Evolutionary conservation across 352 stramenopile genomes (phyloP).

Genomic region (Globisporangium solare): DNA sequence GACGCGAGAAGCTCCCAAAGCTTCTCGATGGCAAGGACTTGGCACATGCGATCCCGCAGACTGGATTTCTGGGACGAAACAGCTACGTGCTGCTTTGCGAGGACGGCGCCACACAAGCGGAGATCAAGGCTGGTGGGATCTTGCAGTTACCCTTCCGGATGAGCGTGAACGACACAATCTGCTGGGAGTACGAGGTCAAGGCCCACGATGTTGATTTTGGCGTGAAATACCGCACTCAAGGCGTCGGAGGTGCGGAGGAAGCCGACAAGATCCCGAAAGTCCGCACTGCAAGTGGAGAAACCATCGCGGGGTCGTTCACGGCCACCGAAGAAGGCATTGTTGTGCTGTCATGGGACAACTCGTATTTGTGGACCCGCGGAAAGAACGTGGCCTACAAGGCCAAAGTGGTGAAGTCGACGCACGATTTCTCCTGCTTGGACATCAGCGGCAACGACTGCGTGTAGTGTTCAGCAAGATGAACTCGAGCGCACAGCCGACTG

Average conservation of each 20-base stretch:
- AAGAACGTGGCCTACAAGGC: constrained; percentile 77
- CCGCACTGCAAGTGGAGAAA: constrained; percentile 30
- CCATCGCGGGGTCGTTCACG: constrained; percentile 53
- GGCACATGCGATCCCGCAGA: constrained; percentile 53
- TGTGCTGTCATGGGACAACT: constrained; percentile 73
- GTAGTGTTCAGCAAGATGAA: constrained; percentile 13
- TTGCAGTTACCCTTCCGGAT: constrained; percentile 73
- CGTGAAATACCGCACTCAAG: constrained; percentile 71
- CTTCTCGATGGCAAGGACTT: constrained; percentile 52
- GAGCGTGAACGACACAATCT: constrained; percentile 63
- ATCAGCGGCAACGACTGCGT: constrained; percentile 74
- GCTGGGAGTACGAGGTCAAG: constrained; percentile 73
- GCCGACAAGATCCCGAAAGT: constrained; percentile 43
- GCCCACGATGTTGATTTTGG: constrained; percentile 58
- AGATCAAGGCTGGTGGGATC: constrained; percentile 54
- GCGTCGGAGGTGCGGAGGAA: constrained; percentile 57
- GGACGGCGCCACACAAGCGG: constrained; percentile 56
- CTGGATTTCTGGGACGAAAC: constrained; percentile 55
- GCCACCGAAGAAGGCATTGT: constrained; percentile 58
- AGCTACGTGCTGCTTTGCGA: constrained; percentile 65
- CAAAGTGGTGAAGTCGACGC: constrained; percentile 70
- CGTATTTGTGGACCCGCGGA: constrained; percentile 59
- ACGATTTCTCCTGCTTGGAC: constrained; percentile 71
- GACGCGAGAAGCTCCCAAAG: constrained; percentile 49
- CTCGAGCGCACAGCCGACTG: too few relatives aligned